Evolutionary conservation across 331 rosid species (phyloP), one percentile per base, ranked within the genome.

Genomic region (Malus hybrid): DNA sequence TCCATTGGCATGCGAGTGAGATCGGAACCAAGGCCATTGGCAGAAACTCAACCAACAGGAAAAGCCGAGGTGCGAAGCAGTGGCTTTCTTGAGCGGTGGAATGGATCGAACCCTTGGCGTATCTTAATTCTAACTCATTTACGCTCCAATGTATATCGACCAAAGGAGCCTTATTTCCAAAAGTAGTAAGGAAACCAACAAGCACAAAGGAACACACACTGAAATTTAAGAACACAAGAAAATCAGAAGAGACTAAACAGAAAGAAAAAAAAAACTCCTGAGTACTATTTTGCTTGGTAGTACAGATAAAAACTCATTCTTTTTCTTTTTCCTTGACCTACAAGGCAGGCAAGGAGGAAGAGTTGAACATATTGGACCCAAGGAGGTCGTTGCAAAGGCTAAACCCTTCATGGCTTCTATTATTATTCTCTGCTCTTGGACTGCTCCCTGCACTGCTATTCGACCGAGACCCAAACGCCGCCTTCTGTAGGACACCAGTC

Each of bases 371-470:
- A 75, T 83, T 76, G 48, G 89, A 79, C 10, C 90, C 88, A 15
- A 86, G 87, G 13, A 87, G 91, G 69, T 86, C 91, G 68, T 83
- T 93, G 87, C 95, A 88, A 71, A 83, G 82, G 85, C 87, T 87
- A 12, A 80, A 86, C 31, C 93, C 91, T 79, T 88, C 92, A 65
- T 74, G 83, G 13, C 78, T 75, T 75, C 69, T 74, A 76, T 52
- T 69, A 24, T 73, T 81, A 46, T 83, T 85, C 62, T 87, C 97
- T 3, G 95, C 88, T 69, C 96, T 82, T 5, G 99, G 99, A 82
- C 97, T 90, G 75, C 97, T 92, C 39, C 97, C 99, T 18, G 96
- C 89, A 50, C 97, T 95, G 87, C 99, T 90, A 82, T 91, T 91
- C 0, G 97, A 90, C 32, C 88, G 86, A 9, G 96, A 95, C 7